Base-by-base conservation (phyloP, 805 yeast genomes). In the Suhomyces pyralidae region DNA sequence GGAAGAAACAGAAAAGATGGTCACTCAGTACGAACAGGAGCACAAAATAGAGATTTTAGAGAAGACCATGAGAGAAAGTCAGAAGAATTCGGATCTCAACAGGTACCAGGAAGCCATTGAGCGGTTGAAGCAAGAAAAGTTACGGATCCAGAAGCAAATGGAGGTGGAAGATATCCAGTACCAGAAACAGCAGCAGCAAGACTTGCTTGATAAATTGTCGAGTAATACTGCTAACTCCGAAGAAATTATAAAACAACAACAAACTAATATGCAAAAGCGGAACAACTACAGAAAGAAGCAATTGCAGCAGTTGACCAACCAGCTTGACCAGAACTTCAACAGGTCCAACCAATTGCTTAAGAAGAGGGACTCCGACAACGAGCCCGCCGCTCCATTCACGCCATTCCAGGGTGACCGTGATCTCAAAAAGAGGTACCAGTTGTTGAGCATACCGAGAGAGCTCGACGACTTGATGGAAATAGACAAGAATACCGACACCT, bases 381-480 rank as follows among this genome's bases (percentile, higher is more conserved):
- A 53, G 9, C 65, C 56, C 14, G 54, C 52, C 40, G 59, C 67
- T 7, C 98, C 98, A 15, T 93, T 92, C 67, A 91, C 98, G 9
- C 98, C 98, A 7, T 93, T 93, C 71, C 84, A 86, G 63, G 97
- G 97, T 45, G 98, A 93, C 70, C 78, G 94, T 55, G 85, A 86
- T 53, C 55, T 73, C 7, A 69, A 74, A 22, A 76, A 77, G 50
- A 76, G 80, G 26, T 91, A 83, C 69, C 71, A 68, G 9, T 69
- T 84, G 25, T 61, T 74, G 55, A 61, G 68, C 22, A 63, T 64
- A 9, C 63, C 69, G 4, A 45, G 54, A 12, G 64, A 63, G 24
- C 53, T 58, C 34, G 68, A 62, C 32, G 67, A 66, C 26, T 51
- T 63, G 32, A 53, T 55, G 55, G 61, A 62, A 17, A 61, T 64